Evolutionary conservation across 1,284 basidiomycete genomes (phyloP).

Genomic region (Anthracocystis setariae): DNA sequence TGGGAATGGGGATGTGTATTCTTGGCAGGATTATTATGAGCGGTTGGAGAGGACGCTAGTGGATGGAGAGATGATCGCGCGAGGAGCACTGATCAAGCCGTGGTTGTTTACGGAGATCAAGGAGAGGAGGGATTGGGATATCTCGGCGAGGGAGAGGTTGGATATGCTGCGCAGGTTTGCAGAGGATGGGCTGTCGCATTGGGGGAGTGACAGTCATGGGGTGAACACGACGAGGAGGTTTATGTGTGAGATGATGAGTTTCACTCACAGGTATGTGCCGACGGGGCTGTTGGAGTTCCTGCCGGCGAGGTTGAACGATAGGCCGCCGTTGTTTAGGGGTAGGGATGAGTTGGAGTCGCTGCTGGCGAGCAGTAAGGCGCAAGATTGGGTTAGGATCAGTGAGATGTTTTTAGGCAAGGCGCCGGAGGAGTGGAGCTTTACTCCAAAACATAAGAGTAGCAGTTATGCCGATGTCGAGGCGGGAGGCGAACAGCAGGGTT

Average conservation of each 20-base stretch:
- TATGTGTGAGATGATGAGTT: conserved; percentile 91
- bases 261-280: conserved; percentile 93
- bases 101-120: conserved; percentile 88
- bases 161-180: conserved; percentile 78
- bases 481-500: conserved; percentile 40
- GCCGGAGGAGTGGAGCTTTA: conserved; percentile 74
- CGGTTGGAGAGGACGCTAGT: conserved; percentile 81
- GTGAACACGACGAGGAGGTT: conserved; percentile 93
- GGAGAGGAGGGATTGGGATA: conserved; percentile 85
- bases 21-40: conserved; percentile 83
- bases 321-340: conserved; percentile 85
- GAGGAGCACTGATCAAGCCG: conserved; percentile 90
- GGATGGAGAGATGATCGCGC: conserved; percentile 93
- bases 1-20: conserved; percentile 94
- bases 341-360: conserved; percentile 84
- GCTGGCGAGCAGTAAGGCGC: conserved; percentile 79
- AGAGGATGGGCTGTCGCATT: conserved; percentile 61
- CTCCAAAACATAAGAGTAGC: conserved; percentile 67
- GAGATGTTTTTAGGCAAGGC: conserved; percentile 89
- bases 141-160: conserved; percentile 86
- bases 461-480: conserved; percentile 30
- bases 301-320: conserved; percentile 86
- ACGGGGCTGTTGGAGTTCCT: conserved; percentile 89
- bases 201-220: conserved; percentile 71
- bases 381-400: conserved; percentile 94